Evolutionary conservation across 352 stramenopile genomes (phyloP), one percentile per base, ranked within the genome.

Genomic region (Phytophthora rubi): DNA sequence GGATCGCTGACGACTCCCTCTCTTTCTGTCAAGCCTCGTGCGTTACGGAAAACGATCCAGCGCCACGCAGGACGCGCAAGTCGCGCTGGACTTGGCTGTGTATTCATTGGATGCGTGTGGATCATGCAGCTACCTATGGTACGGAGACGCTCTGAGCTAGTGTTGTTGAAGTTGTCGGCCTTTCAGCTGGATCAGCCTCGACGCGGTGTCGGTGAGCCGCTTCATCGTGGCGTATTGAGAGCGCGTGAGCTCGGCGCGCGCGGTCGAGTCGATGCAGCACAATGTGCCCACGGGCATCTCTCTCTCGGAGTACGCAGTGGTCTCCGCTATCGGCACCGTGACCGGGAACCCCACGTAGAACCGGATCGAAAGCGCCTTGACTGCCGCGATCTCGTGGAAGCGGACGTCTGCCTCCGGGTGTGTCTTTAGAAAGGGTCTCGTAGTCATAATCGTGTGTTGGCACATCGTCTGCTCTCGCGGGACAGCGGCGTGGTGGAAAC

Each of bases 341-440:
- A 85, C 53, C 0, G 77, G 77, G 23, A 85, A 81, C 8, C 77
- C 77, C 3, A 76, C 70, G 56, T 85, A 85, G 54, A 65, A 81
- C 0, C 68, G 68, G 37, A 83, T 72, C 3, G 60, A 56, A 4
- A 75, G 42, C 0, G 55, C 45, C 49, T 71, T 62, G 3, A 73
- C 54, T 0, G 59, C 45, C 39, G 26, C 15, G 2, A 76, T 76
- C 30, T 66, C 56, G 15, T 85, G 73, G 30, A 85, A 77, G 3
- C 77, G 77, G 6, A 82, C 71, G 48, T 85, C 77, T 15, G 77
- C 67, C 42, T 82, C 65, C 3, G 65, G 65, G 23, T 85, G 61
- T 6, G 60, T 69, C 2, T 68, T 57, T 28, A 79, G 21, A 10
- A 85, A 69, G 0, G 77, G 77, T 23, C 70, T 72, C 4, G 55